Evolutionary conservation across 805 yeast species (phyloP).

Genomic region (Yarrowia phangngaensis): DNA sequence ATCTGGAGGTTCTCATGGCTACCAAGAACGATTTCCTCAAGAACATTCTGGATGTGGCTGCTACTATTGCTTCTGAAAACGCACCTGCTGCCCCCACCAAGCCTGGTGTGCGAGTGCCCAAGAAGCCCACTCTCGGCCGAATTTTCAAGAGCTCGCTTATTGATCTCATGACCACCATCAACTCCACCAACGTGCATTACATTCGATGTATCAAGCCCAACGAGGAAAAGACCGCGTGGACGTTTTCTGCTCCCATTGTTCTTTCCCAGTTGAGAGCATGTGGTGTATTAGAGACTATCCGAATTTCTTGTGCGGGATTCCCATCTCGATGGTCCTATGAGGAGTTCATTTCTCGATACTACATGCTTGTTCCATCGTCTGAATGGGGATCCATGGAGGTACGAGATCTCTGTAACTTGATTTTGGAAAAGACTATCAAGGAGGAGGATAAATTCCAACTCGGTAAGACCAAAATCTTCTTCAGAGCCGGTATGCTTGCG

Average conservation of each 20-base stretch:
- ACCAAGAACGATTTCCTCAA: conserved; percentile 63
- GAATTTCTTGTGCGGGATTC: conserved; percentile 96
- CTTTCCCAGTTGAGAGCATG: conserved; percentile 93
- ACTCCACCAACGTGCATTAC: conserved; percentile 93
- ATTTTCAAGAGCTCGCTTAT: conserved; percentile 89
- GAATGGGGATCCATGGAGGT: conserved; percentile 58
- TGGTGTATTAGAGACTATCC: conserved; percentile 95
- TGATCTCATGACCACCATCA: conserved; percentile 87
- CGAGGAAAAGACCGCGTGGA: conserved; percentile 92
- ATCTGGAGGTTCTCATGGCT: conserved; percentile 72
- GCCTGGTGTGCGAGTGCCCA: conserved; percentile 47
- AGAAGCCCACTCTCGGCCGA: conserved; percentile 90
- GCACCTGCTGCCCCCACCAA: conserved; percentile 40
- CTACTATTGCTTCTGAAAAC: conserved; percentile 53
- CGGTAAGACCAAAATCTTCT: conserved; percentile 90
- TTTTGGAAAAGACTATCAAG: conserved; percentile 60
- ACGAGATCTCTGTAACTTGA: conserved; percentile 61
- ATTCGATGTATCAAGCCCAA: conserved; percentile 97
- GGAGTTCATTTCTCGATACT: conserved; percentile 87
- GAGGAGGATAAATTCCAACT: conserved; percentile 72
- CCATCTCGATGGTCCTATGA: conserved; percentile 94
- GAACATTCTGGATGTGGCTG: conserved; percentile 55
- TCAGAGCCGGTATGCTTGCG: conserved; percentile 95
- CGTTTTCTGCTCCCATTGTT: conserved; percentile 92
- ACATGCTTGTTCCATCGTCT: conserved; percentile 69